Percentiles rank a stretch among this genome's conserved stretches.
phyloP scores from a whole-genome alignment of 2,329 filamentous ascomycete species.

The Lachnellula subtilissima region DNA sequence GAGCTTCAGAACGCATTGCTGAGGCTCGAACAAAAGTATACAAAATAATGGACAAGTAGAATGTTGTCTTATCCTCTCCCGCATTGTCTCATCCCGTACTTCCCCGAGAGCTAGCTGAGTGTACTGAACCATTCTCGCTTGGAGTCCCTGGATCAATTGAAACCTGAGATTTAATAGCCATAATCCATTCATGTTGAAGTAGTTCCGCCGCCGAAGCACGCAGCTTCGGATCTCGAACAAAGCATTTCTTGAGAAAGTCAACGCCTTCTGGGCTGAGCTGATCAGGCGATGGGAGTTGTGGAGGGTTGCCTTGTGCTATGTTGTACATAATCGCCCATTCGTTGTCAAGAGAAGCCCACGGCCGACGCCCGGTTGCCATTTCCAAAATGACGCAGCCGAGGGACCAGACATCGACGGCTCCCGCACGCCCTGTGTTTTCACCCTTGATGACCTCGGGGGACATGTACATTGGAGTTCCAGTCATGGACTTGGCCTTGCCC shows the following conservation, averaged over 20 bases:
- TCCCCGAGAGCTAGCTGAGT: constrained; percentile 18
- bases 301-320: constrained; percentile 93
- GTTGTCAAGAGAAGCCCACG: constrained; percentile 95
- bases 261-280: constrained; percentile 81
- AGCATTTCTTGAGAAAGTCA: constrained; percentile 84
- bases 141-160: constrained; percentile 57
- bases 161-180: constrained; percentile 59
- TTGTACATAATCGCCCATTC: constrained; percentile 99
- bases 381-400: constrained; percentile 94
- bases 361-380: constrained; percentile 91
- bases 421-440: constrained; percentile 71
- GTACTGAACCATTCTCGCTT: constrained; percentile 42
- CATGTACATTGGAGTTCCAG: constrained; percentile 99
- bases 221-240: constrained; percentile 74
- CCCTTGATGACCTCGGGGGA: constrained; percentile 97
- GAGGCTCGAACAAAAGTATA: neutral
- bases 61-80: neutral
- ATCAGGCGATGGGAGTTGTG: constrained; percentile 73
- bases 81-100: constrained; percentile 18
- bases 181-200: constrained; percentile 89
- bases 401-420: constrained; percentile 92
- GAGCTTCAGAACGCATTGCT: constrained; percentile 1
- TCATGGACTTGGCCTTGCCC: constrained; percentile 77
- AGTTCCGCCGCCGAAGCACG: constrained; percentile 81
- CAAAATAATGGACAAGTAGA: neutral